phyloP scores from a whole-genome alignment of 352 stramenopile species.

The Discostella stelligera region DNA sequence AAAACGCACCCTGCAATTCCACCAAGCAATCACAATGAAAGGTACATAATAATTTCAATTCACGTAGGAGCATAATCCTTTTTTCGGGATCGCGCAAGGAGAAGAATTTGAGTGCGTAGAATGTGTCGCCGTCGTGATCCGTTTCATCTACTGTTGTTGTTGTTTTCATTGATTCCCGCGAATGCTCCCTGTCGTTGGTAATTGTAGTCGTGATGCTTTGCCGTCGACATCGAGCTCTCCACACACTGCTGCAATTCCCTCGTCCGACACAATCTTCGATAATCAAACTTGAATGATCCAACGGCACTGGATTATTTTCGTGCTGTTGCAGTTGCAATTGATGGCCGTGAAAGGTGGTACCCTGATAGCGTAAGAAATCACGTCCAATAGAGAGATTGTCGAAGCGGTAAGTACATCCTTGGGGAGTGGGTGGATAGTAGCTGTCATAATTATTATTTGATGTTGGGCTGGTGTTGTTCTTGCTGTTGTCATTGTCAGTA shows the following conservation, averaged over 20 bases:
- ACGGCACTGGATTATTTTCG: constrained; percentile 5
- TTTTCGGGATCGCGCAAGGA: constrained; percentile 44
- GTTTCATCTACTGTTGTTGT: background rate
- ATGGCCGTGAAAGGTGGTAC: constrained; percentile 19
- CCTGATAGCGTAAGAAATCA: constrained; percentile 69
- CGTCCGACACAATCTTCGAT: constrained; percentile 50
- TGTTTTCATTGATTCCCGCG: background rate
- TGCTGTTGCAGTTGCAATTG: background rate
- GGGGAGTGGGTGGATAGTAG: constrained; percentile 16
- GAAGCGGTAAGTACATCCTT: constrained; percentile 61
- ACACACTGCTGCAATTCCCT: constrained; percentile 62
- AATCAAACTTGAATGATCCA: constrained; percentile 23
- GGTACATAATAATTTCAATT: constrained; percentile 57
- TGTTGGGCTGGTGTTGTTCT: background rate
- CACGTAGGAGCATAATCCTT: constrained; percentile 64
- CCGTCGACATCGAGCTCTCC: constrained; percentile 34
- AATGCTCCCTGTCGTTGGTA: background rate
- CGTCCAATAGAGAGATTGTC: constrained; percentile 71
- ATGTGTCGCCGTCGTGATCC: background rate
- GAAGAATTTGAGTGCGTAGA: constrained; percentile 64
- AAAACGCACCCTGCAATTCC: constrained; percentile 68
- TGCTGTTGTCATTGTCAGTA: background rate
- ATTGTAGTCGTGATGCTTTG: background rate
- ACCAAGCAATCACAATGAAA: constrained; percentile 59
- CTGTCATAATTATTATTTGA: background rate